A percentile compares a stretch with the other conserved stretches of the same genome.
These are phyloP conservation scores for Curvularia sp. DNA, from an alignment of 2,329 filamentous ascomycete species.

Conservation along the genomic window DNA sequence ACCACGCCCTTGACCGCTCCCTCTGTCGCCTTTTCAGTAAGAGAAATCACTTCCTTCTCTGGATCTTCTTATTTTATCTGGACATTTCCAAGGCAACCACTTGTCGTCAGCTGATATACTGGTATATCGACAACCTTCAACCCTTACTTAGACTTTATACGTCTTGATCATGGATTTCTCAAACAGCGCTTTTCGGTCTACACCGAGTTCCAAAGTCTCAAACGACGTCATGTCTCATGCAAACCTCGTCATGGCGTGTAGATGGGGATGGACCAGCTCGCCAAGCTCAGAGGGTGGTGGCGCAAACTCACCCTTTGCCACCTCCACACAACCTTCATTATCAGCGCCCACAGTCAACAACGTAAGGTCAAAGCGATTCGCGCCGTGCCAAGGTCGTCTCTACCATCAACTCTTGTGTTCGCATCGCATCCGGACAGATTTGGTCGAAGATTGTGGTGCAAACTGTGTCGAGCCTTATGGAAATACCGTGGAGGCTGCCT, in stretches of 20 bases:
- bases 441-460: slow-evolving; percentile 46
- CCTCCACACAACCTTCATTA: slow-evolving; percentile 16
- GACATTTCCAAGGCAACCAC: slow-evolving; percentile 33
- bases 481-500: slow-evolving; percentile 27
- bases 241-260: slow-evolving; percentile 44
- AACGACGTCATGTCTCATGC: slow-evolving; percentile 45
- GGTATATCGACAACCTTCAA: slow-evolving; percentile 6
- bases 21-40: slow-evolving; percentile 5
- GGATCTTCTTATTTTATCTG: neutral
- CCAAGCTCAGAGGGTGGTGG: slow-evolving; percentile 23
- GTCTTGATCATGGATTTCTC: slow-evolving; percentile 43
- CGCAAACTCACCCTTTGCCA: slow-evolving; percentile 15
- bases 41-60: slow-evolving; percentile 9
- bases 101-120: slow-evolving; percentile 36
- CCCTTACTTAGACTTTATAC: slow-evolving; percentile 2
- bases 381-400: slow-evolving; percentile 45
- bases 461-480: slow-evolving; percentile 46
- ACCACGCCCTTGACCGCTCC: slow-evolving; percentile 17
- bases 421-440: slow-evolving; percentile 47
- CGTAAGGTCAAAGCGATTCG: slow-evolving; percentile 40
- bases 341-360: slow-evolving; percentile 27
- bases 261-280: slow-evolving; percentile 45
- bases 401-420: slow-evolving; percentile 49
- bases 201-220: slow-evolving; percentile 32
- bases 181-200: slow-evolving; percentile 34